Conservation (phyloP, 768 basidiomycete genomes). For the Lanmaoa rubissima region DNA sequence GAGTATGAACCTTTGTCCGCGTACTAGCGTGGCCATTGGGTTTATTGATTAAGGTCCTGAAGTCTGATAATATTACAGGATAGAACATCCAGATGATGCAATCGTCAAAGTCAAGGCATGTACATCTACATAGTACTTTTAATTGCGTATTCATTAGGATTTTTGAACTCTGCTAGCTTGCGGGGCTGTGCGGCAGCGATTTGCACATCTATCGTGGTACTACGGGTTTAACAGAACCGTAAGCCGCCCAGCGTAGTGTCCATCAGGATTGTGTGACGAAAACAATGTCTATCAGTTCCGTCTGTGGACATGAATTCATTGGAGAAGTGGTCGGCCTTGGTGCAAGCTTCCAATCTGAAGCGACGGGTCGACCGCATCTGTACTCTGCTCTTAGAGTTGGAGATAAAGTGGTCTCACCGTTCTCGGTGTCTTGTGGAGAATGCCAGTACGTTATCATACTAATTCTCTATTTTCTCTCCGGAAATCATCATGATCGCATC, state of each 20-base stretch:
- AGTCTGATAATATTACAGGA: conserved; percentile 37
- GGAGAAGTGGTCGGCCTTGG: conserved; percentile 72
- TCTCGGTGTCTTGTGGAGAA: conserved; percentile 81
- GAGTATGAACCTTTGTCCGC: conserved; percentile 25
- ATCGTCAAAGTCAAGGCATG: conserved; percentile 71
- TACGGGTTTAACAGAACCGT: conserved; percentile 52
- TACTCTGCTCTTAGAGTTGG: conserved; percentile 67
- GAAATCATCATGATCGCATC: background rate
- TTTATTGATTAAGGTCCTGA: background rate
- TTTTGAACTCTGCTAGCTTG: conserved; percentile 41
- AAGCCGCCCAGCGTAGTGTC: conserved; percentile 20
- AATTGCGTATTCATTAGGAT: background rate
- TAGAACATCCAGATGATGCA: conserved; percentile 72
- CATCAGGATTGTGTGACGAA: background rate
- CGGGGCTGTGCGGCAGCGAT: conserved; percentile 73
- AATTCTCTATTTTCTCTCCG: background rate
- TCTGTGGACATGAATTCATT: conserved; percentile 75
- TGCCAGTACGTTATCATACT: conserved; percentile 64
- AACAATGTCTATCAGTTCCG: conserved; percentile 41
- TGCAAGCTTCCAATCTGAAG: conserved; percentile 46
- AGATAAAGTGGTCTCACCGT: conserved; percentile 78
- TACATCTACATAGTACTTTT: background rate
- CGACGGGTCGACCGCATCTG: conserved; percentile 52
- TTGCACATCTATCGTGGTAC: conserved; percentile 75
- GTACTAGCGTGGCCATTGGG: no score